phyloP scores from a whole-genome alignment of 495 filamentous ascomycete genomes.

The Trichoderma reesei region DNA sequence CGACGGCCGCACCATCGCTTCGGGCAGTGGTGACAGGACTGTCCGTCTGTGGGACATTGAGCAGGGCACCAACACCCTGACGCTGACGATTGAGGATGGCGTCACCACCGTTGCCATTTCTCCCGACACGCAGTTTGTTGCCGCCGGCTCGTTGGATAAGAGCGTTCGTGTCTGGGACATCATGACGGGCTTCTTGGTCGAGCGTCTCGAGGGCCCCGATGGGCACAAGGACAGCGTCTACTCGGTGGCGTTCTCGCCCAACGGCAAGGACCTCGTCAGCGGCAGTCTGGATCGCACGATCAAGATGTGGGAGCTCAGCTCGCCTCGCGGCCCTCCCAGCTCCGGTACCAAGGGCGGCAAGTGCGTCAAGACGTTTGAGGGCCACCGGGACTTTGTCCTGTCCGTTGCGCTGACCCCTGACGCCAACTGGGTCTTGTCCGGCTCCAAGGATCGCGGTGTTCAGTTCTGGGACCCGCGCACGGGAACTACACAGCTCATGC shows the following conservation, averaged over 20 bases:
- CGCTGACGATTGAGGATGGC: conserved; percentile 77
- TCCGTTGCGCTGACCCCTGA: conserved; percentile 83
- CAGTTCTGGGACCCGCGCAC: conserved; percentile 90
- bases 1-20: conserved; percentile 80
- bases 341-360: conserved; percentile 62
- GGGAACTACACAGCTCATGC: conserved; percentile 81
- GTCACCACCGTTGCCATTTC: conserved; percentile 90
- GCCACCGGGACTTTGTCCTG: conserved; percentile 86
- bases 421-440: conserved; percentile 81
- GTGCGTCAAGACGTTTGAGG: conserved; percentile 83
- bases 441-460: conserved; percentile 82
- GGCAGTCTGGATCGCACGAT: conserved; percentile 90
- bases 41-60: conserved; percentile 86
- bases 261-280: conserved; percentile 77
- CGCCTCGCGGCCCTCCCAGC: conserved; percentile 54
- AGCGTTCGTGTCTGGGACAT: conserved; percentile 87
- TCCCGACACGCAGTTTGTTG: conserved; percentile 75
- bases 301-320: conserved; percentile 85
- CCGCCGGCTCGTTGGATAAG: conserved; percentile 82
- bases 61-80: conserved; percentile 60
- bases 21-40: conserved; percentile 78
- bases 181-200: conserved; percentile 57
- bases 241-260: conserved; percentile 81
- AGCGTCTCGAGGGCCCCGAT: conserved; percentile 74
- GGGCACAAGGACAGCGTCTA: conserved; percentile 92